Conservation (phyloP, 2,329 filamentous ascomycete species). For the Penicillium sp. region DNA sequence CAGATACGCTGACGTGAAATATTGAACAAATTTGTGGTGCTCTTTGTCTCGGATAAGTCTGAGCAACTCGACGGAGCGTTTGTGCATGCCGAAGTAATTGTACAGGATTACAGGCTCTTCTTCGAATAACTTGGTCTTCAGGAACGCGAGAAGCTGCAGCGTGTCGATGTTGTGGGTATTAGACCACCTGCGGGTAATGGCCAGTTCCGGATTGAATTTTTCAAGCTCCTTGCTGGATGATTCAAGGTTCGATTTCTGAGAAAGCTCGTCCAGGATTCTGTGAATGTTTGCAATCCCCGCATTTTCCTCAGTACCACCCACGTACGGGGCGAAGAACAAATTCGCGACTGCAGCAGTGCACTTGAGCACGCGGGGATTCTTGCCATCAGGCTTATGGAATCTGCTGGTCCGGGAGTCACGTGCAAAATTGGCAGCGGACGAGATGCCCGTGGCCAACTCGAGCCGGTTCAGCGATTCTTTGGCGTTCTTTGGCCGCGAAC, state of each 20-base stretch:
- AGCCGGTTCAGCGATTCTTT: constrained; percentile 29
- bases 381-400: constrained; percentile 22
- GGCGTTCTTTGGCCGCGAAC: constrained; percentile 27
- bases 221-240: constrained; percentile 15
- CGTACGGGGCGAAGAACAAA: constrained; percentile 23
- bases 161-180: constrained; percentile 20
- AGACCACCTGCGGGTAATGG: too few relatives aligned
- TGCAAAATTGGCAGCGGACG: constrained; percentile 28
- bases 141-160: constrained; percentile 26
- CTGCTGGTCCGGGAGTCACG: constrained; percentile 17
- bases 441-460: constrained; percentile 28
- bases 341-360: constrained; percentile 26
- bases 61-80: constrained; percentile 27
- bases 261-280: constrained; percentile 19
- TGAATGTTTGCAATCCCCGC: constrained; percentile 11
- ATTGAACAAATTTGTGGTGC: constrained; percentile 29
- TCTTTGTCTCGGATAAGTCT: constrained; percentile 26
- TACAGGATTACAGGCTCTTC: constrained; percentile 28
- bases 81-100: constrained; percentile 34
- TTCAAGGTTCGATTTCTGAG: constrained; percentile 14
- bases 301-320: constrained; percentile 8
- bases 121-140: constrained; percentile 26
- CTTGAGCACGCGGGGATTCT: constrained; percentile 23
- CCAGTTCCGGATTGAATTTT: too few relatives aligned
- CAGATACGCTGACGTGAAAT: constrained; percentile 27